A percentile compares a stretch with the other conserved stretches of the same genome.
Evolutionary conservation across 495 filamentous ascomycete species (phyloP).

Genomic region (Polyplosphaeria fusca): DNA sequence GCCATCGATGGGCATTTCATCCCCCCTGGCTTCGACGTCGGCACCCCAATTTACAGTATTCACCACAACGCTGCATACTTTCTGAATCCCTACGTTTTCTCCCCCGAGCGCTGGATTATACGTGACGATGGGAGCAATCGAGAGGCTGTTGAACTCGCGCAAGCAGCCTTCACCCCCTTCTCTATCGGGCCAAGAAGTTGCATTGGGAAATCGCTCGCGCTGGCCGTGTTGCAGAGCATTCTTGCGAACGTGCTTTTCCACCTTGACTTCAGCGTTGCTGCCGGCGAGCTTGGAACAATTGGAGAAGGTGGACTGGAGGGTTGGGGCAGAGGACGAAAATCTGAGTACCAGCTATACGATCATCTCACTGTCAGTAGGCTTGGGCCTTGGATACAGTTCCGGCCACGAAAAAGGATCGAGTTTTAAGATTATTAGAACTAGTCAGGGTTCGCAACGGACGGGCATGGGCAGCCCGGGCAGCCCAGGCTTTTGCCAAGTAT

Average conservation of each 20-base stretch:
- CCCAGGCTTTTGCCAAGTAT: too few relatives aligned
- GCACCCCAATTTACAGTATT: conserved; percentile 32
- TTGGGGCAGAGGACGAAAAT: conserved; percentile 7
- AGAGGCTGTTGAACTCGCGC: background rate
- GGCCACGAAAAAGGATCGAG: too few relatives aligned
- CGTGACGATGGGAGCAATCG: background rate
- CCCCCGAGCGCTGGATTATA: conserved; percentile 36
- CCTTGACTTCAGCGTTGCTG: conserved; percentile 4
- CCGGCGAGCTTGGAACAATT: conserved; percentile 38
- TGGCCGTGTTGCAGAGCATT: conserved; percentile 5
- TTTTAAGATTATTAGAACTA: too few relatives aligned
- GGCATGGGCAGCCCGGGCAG: too few relatives aligned
- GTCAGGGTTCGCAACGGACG: too few relatives aligned
- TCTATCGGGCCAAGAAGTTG: conserved; percentile 12
- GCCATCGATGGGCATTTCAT: conserved; percentile 29
- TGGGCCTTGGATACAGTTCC: conserved; percentile 17
- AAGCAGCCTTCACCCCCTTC: conserved; percentile 13
- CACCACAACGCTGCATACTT: conserved; percentile 37
- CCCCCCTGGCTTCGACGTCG: conserved; percentile 35
- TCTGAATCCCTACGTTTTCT: conserved; percentile 29
- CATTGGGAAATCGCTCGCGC: conserved; percentile 8
- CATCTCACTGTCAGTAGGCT: conserved; percentile 3
- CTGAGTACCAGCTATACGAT: conserved; percentile 17
- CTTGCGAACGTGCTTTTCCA: conserved; percentile 8
- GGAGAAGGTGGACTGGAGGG: conserved; percentile 5